These are phyloP conservation scores for Aspergillus calidoustus DNA, from an alignment of 2,329 filamentous ascomycete genomes.

Conservation along the genomic window DNA sequence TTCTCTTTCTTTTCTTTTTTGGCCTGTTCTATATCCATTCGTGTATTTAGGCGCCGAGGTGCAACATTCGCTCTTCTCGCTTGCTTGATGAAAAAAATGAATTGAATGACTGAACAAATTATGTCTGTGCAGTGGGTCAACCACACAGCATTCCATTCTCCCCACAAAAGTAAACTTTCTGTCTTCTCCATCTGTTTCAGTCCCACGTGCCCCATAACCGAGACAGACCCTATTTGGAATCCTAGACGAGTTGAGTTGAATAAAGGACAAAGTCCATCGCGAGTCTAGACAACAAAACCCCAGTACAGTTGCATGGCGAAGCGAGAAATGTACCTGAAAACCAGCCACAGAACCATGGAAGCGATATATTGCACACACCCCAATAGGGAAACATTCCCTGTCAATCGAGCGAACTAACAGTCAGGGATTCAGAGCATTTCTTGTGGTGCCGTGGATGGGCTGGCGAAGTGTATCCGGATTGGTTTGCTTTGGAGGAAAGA, in stretches of 20 bases:
- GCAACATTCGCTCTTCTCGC: background rate
- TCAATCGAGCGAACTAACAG: slow-evolving; percentile 4
- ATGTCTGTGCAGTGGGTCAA: background rate
- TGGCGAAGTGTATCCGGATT: slow-evolving; percentile 1
- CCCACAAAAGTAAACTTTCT: too few relatives aligned
- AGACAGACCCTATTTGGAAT: background rate
- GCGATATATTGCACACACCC: background rate
- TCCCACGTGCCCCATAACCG: background rate
- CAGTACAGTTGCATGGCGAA: background rate
- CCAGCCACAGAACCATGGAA: background rate
- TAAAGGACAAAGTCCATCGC: background rate
- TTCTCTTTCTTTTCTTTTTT: background rate
- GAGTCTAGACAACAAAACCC: background rate
- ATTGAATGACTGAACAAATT: background rate
- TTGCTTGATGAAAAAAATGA: background rate
- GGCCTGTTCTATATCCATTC: background rate
- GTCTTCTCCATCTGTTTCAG: background rate
- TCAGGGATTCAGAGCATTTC: background rate
- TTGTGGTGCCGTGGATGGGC: background rate
- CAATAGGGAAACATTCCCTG: background rate
- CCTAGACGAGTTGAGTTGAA: background rate
- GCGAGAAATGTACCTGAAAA: background rate
- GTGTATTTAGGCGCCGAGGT: background rate
- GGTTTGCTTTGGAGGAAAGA: background rate
- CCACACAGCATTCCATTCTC: background rate